phyloP scores from a whole-genome alignment of 2,329 filamentous ascomycete species.

The Plenodomus lindquistii region DNA sequence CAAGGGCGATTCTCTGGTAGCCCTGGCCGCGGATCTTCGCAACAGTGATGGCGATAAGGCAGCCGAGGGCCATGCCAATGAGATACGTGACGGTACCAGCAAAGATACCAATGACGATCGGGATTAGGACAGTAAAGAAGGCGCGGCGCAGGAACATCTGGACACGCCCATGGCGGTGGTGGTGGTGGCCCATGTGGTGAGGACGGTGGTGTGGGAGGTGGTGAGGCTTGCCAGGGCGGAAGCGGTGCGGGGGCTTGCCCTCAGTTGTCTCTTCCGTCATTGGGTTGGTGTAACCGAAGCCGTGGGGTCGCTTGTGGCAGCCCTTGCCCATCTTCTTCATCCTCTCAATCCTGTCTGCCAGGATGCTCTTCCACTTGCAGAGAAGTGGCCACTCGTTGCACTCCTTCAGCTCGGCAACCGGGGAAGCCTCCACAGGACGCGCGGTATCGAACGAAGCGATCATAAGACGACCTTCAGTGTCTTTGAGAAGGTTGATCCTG shows the following conservation, averaged over 20 bases:
- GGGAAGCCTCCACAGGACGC: constrained; percentile 22
- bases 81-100: constrained; percentile 70
- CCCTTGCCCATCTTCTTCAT: constrained; percentile 41
- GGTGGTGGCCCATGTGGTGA: constrained; percentile 24
- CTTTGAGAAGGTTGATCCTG: constrained; percentile 44
- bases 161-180: constrained; percentile 28
- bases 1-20: constrained; percentile 40
- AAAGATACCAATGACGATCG: constrained; percentile 69
- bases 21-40: constrained; percentile 56
- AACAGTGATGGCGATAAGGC: constrained; percentile 63
- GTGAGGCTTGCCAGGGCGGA: constrained; percentile 32
- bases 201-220: constrained; percentile 26
- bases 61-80: constrained; percentile 68
- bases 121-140: constrained; percentile 66
- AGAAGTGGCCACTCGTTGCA: constrained; percentile 44
- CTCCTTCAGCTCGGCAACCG: constrained; percentile 29
- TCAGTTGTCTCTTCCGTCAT: constrained; percentile 33
- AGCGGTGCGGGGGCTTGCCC: constrained; percentile 42
- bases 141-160: constrained; percentile 53
- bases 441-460: constrained; percentile 42
- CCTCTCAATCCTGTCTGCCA: constrained; percentile 40
- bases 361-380: constrained; percentile 49
- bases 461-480: constrained; percentile 41
- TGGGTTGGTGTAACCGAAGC: constrained; percentile 24
- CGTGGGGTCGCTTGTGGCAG: constrained; percentile 38